These are phyloP conservation scores for Piper longum DNA, from an alignment of 164 flowering plant genomes.

Conservation along the genomic window DNA sequence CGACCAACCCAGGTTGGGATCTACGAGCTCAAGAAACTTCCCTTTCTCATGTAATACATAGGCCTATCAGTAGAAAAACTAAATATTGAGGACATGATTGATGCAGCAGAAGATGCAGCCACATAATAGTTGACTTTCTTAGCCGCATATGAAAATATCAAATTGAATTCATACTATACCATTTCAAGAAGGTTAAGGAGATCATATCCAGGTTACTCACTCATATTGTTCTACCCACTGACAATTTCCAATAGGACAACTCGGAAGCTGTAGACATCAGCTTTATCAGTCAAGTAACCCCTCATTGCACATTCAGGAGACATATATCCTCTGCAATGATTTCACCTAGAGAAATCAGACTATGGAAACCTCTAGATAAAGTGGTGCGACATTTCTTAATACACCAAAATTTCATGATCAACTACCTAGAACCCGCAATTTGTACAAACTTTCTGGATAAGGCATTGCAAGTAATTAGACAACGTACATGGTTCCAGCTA, in stretches of 20 bases:
- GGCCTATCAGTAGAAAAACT: conserved; percentile 23
- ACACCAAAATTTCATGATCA: too few relatives aligned
- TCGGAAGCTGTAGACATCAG: conserved; percentile 85
- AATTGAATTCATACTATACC: conserved; percentile 32
- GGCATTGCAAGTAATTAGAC: background rate
- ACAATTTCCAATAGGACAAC: conserved; percentile 64
- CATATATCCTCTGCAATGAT: conserved; percentile 63
- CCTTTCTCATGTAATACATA: conserved; percentile 65
- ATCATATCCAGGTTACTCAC: conserved; percentile 37
- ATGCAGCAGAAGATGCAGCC: too few relatives aligned
- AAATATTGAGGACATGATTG: background rate
- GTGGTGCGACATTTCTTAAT: background rate
- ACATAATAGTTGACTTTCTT: too few relatives aligned
- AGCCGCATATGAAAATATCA: background rate
- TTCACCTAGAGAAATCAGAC: background rate
- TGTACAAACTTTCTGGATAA: too few relatives aligned
- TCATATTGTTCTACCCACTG: conserved; percentile 71
- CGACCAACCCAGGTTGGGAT: conserved; percentile 43
- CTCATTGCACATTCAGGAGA: conserved; percentile 90
- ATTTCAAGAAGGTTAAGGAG: conserved; percentile 61
- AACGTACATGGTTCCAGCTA: conserved; percentile 32
- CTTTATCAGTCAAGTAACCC: conserved; percentile 73
- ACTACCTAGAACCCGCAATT: too few relatives aligned
- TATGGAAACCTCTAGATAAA: background rate
- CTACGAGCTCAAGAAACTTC: conserved; percentile 57